Evolutionary conservation across 768 basidiomycete genomes (phyloP), one percentile per base, ranked within the genome.

Genomic region (Mycena galopus): DNA sequence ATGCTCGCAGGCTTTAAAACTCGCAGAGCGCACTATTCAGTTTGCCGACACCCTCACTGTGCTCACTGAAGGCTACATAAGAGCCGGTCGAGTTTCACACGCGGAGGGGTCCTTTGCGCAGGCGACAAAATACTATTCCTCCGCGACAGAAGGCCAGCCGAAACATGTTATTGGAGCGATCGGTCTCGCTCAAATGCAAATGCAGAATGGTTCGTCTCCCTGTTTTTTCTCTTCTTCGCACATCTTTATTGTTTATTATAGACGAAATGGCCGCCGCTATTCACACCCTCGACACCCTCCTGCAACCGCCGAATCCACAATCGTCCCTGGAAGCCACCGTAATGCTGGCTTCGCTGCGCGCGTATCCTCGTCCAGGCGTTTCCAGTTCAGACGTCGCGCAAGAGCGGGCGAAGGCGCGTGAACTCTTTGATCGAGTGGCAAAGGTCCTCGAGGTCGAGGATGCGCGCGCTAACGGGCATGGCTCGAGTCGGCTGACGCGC

Each of bases 1-100:
- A 35, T 7, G 42, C 39, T 29, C 10, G 17, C 66, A 96, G 92
- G 95, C 96, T 0, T 81, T 97, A 53, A 99, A 99, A 85, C 85
- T 99, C 23, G 96, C 96, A 27, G 98, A 99, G 77, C 90, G 96
- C 62, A 93, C 96, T 0, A 92, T 99, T 47, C 96, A 98, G 79
- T 98, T 94, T 77, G 94, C 97, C 0, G 97, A 99, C 77, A 96
- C 94, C 0, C 85, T 95, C 35, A 88, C 94, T 0, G 85, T 97
- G 19, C 86, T 97, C 32, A 93, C 94, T 0, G 97, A 98, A 76
- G 93, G 96, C 3, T 94, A 96, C 77, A 82, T 97, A 19, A 88
- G 93, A 35, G 92, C 96, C 17, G 97, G 92, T 2, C 90, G 96
- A 21, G 91, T 94, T 3, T 87, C 91, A 17, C 96, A 97, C 75